Evolutionary conservation across 1,284 basidiomycete species (phyloP), one percentile per base, ranked within the genome.

Genomic region (Tetrapyrgos nigripes): DNA sequence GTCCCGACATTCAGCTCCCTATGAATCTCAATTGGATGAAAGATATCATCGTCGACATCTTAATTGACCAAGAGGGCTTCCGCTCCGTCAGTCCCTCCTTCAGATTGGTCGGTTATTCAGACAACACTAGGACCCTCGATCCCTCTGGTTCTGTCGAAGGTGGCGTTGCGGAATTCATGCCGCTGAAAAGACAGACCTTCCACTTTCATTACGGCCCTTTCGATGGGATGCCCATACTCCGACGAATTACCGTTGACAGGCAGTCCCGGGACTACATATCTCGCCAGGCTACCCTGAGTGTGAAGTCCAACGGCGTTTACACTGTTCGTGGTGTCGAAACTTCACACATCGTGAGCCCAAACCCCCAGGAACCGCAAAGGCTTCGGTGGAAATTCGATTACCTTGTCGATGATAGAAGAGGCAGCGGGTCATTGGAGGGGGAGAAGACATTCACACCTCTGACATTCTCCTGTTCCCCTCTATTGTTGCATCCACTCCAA

Each of bases 21-120:
- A 63, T 66, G 17, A 69, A 75, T 37, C 66, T 86, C 1, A 63
- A 70, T 1, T 89, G 86, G 85, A 77, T 91, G 9, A 75, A 79
- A 56, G 75, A 79, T 49, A 76, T 77, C 19, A 73, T 71, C 31
- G 71, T 93, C n/a, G 83, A 90, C 58, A 73, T 93, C 28, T 82
- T 86, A 72, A 86, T 93, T 29, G 92, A 93, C 67, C 92, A 93
- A 71, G 92, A 93, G 73, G 87, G 89, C 6, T 91, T 89, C 64
- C 83, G 90, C 27, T 79, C 82, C 11, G 78, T 87, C 17, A 76
- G 78, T 23, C 83, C 87, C 19, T 72, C 76, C 11, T 87, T 92
- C 74, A 79, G 76, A 57, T 82, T 87, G 48, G 76, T 77, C n/a
- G 83, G 84, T 51, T 83, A 82, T 61, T 76, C 77, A 21, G 69